These are phyloP conservation scores for Lichtheimia ornata DNA, from an alignment of 371 early-diverging fungal genomes.

Conservation along the genomic window DNA sequence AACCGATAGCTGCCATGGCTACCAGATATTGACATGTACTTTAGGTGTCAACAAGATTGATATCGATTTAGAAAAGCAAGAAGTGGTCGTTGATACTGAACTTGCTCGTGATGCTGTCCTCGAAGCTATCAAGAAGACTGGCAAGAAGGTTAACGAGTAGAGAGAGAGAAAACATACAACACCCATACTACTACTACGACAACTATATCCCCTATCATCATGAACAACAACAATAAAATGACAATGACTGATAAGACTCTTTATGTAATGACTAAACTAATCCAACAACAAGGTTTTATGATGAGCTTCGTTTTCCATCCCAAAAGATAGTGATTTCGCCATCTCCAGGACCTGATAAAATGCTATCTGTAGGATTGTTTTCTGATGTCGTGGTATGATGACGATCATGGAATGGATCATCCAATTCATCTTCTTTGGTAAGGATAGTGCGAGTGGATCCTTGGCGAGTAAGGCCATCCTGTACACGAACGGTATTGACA, in stretches of 20 bases:
- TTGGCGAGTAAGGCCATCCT: conserved; percentile 28
- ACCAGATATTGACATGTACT: neutral
- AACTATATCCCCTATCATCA: no score
- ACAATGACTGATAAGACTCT: neutral
- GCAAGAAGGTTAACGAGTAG: conserved; percentile 48
- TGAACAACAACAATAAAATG: neutral
- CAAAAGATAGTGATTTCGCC: conserved; percentile 56
- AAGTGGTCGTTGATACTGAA: conserved; percentile 57
- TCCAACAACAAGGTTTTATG: neutral
- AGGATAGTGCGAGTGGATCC: conserved; percentile 33
- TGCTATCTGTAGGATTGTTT: conserved; percentile 27
- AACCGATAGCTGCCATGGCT: no score
- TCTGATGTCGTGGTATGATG: conserved; percentile 15
- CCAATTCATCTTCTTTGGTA: conserved; percentile 16
- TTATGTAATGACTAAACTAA: neutral
- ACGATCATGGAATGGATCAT: conserved; percentile 45
- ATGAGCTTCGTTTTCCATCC: conserved; percentile 24
- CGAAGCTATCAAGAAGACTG: conserved; percentile 76
- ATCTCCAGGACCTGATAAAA: conserved; percentile 43
- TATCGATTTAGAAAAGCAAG: conserved; percentile 71
- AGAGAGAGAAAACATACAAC: neutral
- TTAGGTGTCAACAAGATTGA: conserved; percentile 62
- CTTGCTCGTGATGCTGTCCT: conserved; percentile 62
- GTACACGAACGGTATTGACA: conserved; percentile 40
- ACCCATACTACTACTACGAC: no score